Evolutionary conservation across 2,329 filamentous ascomycete species (phyloP).

Genomic region (Diaporthe velutina): DNA sequence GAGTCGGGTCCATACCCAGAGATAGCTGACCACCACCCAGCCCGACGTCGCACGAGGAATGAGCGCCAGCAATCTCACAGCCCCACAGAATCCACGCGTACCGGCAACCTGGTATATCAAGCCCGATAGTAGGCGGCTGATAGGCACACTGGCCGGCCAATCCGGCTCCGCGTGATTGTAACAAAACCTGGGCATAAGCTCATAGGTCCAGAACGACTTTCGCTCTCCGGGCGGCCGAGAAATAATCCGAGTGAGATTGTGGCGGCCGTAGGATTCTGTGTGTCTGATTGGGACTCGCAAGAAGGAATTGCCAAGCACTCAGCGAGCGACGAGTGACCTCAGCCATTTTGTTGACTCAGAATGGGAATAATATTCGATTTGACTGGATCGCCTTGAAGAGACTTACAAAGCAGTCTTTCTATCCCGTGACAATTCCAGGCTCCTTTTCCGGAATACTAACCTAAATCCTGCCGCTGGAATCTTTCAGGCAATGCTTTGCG

Average conservation of each 20-base stretch:
- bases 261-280: background rate
- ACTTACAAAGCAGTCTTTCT: background rate
- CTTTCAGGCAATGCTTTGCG: too few relatives aligned
- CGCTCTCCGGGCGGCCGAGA: background rate
- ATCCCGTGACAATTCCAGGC: background rate
- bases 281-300: background rate
- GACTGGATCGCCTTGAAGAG: background rate
- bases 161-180: background rate
- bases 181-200: background rate
- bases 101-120: background rate
- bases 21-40: conserved; percentile 15
- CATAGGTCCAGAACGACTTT: background rate
- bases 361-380: background rate
- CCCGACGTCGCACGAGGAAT: conserved; percentile 1
- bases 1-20: background rate
- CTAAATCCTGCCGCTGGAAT: background rate
- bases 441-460: background rate
- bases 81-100: background rate
- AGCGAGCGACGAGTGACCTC: background rate
- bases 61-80: background rate
- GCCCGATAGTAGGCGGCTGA: background rate
- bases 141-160: background rate
- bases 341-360: conserved; percentile 18
- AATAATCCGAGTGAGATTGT: background rate
- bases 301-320: background rate